phyloP scores from a whole-genome alignment of 352 stramenopile species.

The Pythium coloratum region DNA sequence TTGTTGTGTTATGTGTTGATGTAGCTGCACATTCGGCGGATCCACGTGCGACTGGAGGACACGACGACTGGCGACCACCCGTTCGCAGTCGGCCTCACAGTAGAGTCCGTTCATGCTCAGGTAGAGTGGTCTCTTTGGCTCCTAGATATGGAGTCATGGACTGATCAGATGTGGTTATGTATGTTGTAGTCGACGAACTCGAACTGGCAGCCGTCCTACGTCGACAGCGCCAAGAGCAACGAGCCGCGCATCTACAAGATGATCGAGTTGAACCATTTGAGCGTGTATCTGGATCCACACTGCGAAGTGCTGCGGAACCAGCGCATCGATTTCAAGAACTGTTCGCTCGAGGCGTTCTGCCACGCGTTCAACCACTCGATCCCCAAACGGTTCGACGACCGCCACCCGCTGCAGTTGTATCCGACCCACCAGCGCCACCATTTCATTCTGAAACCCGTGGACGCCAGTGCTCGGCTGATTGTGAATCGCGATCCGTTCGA shows the following conservation, averaged over 20 bases:
- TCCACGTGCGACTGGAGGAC: constrained; percentile 85
- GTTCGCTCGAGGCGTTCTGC: constrained; percentile 76
- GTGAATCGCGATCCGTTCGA: constrained; percentile 84
- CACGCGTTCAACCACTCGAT: constrained; percentile 76
- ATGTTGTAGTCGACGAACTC: constrained; percentile 77
- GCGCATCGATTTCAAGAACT: constrained; percentile 62
- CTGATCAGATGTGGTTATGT: neutral
- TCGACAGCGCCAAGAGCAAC: constrained; percentile 74
- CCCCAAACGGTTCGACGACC: constrained; percentile 82
- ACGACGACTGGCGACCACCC: constrained; percentile 74
- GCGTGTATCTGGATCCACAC: constrained; percentile 83
- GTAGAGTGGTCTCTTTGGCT: constrained; percentile 17
- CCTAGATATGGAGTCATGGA: neutral
- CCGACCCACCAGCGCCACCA: constrained; percentile 75
- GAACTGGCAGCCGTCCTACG: constrained; percentile 84
- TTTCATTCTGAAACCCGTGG: constrained; percentile 83
- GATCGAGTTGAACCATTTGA: constrained; percentile 87
- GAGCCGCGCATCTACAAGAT: constrained; percentile 90
- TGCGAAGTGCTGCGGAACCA: constrained; percentile 62
- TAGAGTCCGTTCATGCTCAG: constrained; percentile 82
- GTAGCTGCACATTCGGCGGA: constrained; percentile 81
- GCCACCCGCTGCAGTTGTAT: constrained; percentile 69
- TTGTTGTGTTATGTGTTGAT: neutral
- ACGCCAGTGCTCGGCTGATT: constrained; percentile 76
- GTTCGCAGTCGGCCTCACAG: constrained; percentile 78